A percentile compares a stretch with the other conserved stretches of the same genome.
Evolutionary conservation across 352 stramenopile genomes (phyloP).

Genomic region (Phytophthora europaea): DNA sequence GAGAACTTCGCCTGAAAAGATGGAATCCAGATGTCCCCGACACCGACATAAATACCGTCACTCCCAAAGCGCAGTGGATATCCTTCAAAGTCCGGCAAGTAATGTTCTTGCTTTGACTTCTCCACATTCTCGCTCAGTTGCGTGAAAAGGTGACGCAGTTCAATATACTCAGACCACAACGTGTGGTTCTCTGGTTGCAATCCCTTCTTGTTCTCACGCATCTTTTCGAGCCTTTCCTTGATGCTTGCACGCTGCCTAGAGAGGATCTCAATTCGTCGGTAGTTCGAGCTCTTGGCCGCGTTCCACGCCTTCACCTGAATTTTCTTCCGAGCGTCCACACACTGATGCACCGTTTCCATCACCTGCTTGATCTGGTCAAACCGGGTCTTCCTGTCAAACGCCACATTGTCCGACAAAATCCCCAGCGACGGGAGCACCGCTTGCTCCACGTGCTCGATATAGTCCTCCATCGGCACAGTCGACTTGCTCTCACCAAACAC

Average conservation of each 20-base stretch:
- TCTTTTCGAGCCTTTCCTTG: constrained; percentile 68
- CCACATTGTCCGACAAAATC: constrained; percentile 2
- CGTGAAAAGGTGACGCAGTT: constrained; percentile 68
- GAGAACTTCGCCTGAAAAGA: constrained; percentile 81
- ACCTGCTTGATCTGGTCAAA: constrained; percentile 59
- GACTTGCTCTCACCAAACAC: constrained; percentile 52
- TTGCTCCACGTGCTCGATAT: constrained; percentile 64
- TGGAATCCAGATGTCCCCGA: constrained; percentile 79
- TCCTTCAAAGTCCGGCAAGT: constrained; percentile 65
- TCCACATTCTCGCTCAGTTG: constrained; percentile 73
- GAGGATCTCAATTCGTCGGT: constrained; percentile 78
- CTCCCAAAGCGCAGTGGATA: constrained; percentile 75
- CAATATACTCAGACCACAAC: constrained; percentile 75
- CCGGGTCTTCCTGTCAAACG: constrained; percentile 25
- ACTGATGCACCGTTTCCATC: constrained; percentile 62
- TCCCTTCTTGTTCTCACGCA: constrained; percentile 50
- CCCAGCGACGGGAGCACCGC: constrained; percentile 41
- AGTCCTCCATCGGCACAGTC: constrained; percentile 52
- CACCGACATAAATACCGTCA: constrained; percentile 76
- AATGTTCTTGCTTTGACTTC: constrained; percentile 75
- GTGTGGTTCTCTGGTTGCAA: constrained; percentile 58
- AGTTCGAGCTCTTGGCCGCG: constrained; percentile 62
- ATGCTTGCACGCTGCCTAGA: constrained; percentile 67
- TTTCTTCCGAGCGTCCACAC: constrained; percentile 55
- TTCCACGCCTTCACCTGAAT: constrained; percentile 63